phyloP scores from a whole-genome alignment of 345 rosid species.

The Ceriops zippeliana region DNA sequence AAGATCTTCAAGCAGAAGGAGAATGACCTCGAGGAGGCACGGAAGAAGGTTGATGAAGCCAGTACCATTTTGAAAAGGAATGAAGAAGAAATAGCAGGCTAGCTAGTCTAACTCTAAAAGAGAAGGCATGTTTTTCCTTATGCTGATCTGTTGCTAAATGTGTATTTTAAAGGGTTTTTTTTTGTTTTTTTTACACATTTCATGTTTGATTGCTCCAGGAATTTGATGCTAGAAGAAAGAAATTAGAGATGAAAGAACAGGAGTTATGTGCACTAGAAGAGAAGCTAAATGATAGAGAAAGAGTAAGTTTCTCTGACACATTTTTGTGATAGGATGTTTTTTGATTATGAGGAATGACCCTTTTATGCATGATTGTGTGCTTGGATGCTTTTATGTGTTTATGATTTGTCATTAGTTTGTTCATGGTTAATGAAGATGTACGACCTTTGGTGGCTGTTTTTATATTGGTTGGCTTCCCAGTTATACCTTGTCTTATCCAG shows the following conservation, averaged over 20 bases:
- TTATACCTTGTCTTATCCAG: too few relatives aligned
- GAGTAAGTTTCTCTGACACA: constrained; percentile 32
- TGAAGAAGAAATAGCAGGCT: constrained; percentile 73
- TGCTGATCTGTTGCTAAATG: background rate
- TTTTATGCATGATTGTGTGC: too few relatives aligned
- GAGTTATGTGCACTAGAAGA: constrained; percentile 63
- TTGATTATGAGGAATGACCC: too few relatives aligned
- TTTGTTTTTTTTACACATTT: background rate
- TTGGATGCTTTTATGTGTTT: too few relatives aligned
- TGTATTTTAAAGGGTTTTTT: background rate
- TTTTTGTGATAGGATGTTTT: too few relatives aligned
- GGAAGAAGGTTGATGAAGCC: constrained; percentile 67
- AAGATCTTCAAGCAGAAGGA: constrained; percentile 66
- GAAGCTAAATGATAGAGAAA: constrained; percentile 78
- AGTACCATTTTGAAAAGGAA: constrained; percentile 49
- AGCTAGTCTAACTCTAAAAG: constrained; percentile 47
- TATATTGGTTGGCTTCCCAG: too few relatives aligned
- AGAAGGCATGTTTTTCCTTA: constrained; percentile 51
- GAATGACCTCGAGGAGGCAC: constrained; percentile 72
- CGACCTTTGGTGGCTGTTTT: too few relatives aligned
- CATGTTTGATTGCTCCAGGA: constrained; percentile 42
- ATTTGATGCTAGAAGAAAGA: constrained; percentile 49
- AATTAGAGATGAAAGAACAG: constrained; percentile 58
- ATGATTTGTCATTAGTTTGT: too few relatives aligned
- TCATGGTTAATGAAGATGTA: too few relatives aligned